A percentile compares a stretch with the other conserved stretches of the same genome.
phyloP scores from a whole-genome alignment of 768 basidiomycete species.

The Galerina marginata region DNA sequence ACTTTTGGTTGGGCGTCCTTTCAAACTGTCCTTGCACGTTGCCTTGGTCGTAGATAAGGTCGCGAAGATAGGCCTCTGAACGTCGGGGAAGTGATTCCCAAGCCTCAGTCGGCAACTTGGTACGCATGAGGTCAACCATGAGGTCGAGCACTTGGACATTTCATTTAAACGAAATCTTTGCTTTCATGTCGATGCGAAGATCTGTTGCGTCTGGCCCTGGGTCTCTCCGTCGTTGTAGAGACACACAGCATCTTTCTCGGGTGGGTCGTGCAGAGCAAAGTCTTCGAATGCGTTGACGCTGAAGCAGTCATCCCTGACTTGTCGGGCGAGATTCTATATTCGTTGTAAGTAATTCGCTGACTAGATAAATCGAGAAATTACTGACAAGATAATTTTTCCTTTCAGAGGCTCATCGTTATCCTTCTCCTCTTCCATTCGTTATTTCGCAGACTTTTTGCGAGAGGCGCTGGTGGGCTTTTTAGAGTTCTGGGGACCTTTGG shows the following conservation, averaged over 20 bases:
- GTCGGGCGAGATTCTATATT: too few relatives aligned
- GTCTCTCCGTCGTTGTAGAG: background rate
- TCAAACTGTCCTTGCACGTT: slow-evolving; percentile 11
- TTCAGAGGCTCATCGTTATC: too few relatives aligned
- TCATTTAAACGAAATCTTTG: slow-evolving; percentile 14
- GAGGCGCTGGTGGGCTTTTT: too few relatives aligned
- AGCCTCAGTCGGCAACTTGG: background rate
- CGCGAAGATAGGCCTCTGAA: slow-evolving; percentile 10
- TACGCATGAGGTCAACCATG: slow-evolving; percentile 4
- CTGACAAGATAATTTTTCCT: too few relatives aligned
- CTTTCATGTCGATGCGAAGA: slow-evolving; percentile 15
- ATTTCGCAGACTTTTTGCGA: too few relatives aligned
- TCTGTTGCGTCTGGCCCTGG: slow-evolving; percentile 14
- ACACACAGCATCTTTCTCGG: background rate
- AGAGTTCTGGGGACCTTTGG: too few relatives aligned
- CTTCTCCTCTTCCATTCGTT: too few relatives aligned
- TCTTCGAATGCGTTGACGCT: background rate
- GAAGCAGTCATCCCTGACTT: background rate
- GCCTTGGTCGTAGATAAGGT: slow-evolving; percentile 9
- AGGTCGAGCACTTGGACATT: slow-evolving; percentile 12
- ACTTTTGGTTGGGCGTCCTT: slow-evolving; percentile 14
- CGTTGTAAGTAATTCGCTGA: too few relatives aligned
- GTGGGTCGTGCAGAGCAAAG: background rate
- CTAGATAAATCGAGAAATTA: too few relatives aligned
- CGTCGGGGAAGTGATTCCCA: slow-evolving; percentile 8